Conservation (phyloP, 2,329 filamentous ascomycete genomes). For the Mycosphaerelloides madeirae region DNA sequence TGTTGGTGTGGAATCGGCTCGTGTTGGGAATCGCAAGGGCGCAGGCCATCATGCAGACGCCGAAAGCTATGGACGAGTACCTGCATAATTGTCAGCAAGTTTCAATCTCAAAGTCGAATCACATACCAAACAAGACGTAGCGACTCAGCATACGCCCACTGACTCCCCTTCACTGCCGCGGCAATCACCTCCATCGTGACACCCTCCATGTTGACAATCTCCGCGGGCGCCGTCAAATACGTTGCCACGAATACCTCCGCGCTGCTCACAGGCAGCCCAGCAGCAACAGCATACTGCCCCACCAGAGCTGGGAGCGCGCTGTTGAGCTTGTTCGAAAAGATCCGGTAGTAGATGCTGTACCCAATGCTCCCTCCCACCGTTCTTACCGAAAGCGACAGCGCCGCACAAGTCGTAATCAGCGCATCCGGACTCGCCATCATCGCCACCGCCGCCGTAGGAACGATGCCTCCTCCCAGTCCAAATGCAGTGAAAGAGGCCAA, state of each 20-base stretch:
- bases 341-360: slow-evolving; percentile 29
- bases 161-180: slow-evolving; percentile 13
- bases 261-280: slow-evolving; percentile 17
- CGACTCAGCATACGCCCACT: slow-evolving; percentile 23
- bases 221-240: slow-evolving; percentile 14
- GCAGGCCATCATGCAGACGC: too few relatives aligned
- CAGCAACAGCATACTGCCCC: slow-evolving; percentile 19
- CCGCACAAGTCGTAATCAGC: slow-evolving; percentile 27
- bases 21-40: too few relatives aligned
- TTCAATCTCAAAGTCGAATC: too few relatives aligned
- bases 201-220: slow-evolving; percentile 16
- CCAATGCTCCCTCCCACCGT: slow-evolving; percentile 29
- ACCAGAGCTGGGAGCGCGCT: slow-evolving; percentile 17
- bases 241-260: slow-evolving; percentile 19
- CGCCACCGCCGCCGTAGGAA: slow-evolving; percentile 29
- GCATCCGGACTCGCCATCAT: slow-evolving; percentile 29
- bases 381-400: slow-evolving; percentile 28
- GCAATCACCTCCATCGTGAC: slow-evolving; percentile 15
- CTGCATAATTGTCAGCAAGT: too few relatives aligned
- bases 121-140: slow-evolving; percentile 20
- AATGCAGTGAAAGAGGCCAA: slow-evolving; percentile 32
- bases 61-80: too few relatives aligned
- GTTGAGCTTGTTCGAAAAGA: slow-evolving; percentile 27
- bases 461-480: slow-evolving; percentile 34
- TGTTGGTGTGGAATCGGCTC: too few relatives aligned